Conservation (phyloP, 345 rosid species). For the Citrus sp. region DNA sequence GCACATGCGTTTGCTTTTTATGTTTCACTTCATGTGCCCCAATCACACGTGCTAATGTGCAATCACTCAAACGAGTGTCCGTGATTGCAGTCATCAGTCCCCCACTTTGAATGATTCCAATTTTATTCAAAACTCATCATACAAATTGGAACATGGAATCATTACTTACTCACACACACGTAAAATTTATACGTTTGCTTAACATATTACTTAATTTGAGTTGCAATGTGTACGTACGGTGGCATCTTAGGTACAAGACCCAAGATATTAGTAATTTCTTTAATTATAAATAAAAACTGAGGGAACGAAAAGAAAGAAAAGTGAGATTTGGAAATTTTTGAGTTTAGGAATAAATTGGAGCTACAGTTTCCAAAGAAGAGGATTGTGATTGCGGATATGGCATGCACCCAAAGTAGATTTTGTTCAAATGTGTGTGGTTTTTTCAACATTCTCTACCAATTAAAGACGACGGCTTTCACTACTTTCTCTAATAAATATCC, state of each 20-base stretch:
- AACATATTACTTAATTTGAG: neutral
- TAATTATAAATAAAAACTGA: neutral
- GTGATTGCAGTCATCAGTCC: slow-evolving; percentile 34
- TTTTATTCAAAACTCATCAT: slow-evolving; percentile 36
- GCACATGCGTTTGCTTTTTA: slow-evolving; percentile 5
- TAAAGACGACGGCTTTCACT: slow-evolving; percentile 41
- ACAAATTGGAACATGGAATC: slow-evolving; percentile 26
- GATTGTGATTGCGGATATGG: slow-evolving; percentile 21
- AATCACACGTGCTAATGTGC: slow-evolving; percentile 35
- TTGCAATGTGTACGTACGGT: neutral
- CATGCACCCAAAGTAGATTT: slow-evolving; percentile 16
- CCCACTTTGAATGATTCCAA: slow-evolving; percentile 1
- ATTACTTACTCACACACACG: slow-evolving; percentile 17
- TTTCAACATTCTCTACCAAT: slow-evolving; percentile 36
- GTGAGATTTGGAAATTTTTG: slow-evolving; percentile 16
- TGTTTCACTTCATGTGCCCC: slow-evolving; percentile 1
- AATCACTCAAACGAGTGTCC: slow-evolving; percentile 22
- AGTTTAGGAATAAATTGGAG: slow-evolving; percentile 32
- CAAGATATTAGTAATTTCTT: neutral
- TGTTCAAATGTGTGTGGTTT: slow-evolving; percentile 9
- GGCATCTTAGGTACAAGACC: slow-evolving; percentile 9
- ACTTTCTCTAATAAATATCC: slow-evolving; percentile 21
- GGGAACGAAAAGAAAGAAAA: neutral
- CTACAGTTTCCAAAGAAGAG: slow-evolving; percentile 44
- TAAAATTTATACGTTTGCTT: neutral